Base-by-base conservation (phyloP, 768 basidiomycete genomes). In the Mycena amicta region DNA sequence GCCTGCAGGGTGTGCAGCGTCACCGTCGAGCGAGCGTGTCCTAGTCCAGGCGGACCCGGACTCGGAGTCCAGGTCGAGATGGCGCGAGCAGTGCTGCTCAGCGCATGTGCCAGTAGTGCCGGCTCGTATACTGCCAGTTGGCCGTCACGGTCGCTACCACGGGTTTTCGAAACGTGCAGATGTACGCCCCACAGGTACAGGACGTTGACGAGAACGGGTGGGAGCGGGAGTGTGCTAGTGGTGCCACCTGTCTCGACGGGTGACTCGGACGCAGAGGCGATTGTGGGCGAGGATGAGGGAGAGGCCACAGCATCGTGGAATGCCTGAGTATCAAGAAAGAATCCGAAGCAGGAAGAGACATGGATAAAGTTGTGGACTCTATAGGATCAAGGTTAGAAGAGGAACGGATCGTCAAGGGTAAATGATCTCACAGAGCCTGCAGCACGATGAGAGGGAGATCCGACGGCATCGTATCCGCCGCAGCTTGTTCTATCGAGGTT, bases 251-350 rank as follows among this genome's bases (percentile, higher is more conserved):
- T 45, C n/a, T n/a, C n/a, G n/a, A n/a, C n/a, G n/a, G n/a, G n/a
- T n/a, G n/a, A n/a, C n/a, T n/a, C n/a, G n/a, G n/a, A n/a, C n/a
- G n/a, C n/a, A n/a, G n/a, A n/a, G n/a, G n/a, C n/a, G n/a, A n/a
- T n/a, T n/a, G n/a, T n/a, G n/a, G n/a, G n/a, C n/a, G n/a, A n/a
- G n/a, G n/a, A 37, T 8, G 33, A 18, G 33, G 33, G 33, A 20
- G 70, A 69, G n/a, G 67, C 65, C 4, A 50, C 64, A 39, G 49
- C 63, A 52, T 71, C 64, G 3, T 72, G 67, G 52, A 85, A 78
- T 4, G 78, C 76, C 11, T 68, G 66, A 2, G 70, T 50, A 57
- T 80, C 64, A 50, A 85, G 72, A 65, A 83, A 84, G 45, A 83
- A 75, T 0, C 78, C 78, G 33, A 82, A 64, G 33, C 75, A 73